Evolutionary conservation across 2,329 filamentous ascomycete species (phyloP).

Genomic region (Nemania sp.): DNA sequence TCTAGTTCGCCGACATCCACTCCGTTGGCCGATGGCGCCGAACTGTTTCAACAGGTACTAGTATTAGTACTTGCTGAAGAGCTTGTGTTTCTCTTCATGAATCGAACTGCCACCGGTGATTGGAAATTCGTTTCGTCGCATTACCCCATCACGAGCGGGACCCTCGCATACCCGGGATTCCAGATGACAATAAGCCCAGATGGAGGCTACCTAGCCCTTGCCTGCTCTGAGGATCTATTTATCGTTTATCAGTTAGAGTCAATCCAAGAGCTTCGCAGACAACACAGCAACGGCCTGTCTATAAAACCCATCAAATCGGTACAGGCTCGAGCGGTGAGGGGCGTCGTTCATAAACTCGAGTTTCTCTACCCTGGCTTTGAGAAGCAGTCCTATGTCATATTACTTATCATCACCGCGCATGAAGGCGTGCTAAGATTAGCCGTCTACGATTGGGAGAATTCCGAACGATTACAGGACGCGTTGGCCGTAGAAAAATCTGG

Average conservation of each 20-base stretch:
- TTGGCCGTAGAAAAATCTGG: slow-evolving; percentile 62
- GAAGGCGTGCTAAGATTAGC: slow-evolving; percentile 64
- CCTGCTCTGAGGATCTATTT: slow-evolving; percentile 76
- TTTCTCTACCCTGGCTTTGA: slow-evolving; percentile 80
- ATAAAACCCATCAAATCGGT: slow-evolving; percentile 69
- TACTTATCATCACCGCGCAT: slow-evolving; percentile 73
- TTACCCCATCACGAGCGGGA: slow-evolving; percentile 68
- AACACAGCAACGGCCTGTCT: slow-evolving; percentile 58
- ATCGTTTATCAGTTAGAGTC: slow-evolving; percentile 77
- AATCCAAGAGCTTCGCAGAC: slow-evolving; percentile 62
- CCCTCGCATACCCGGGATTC: slow-evolving; percentile 69
- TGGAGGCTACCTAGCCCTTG: slow-evolving; percentile 75
- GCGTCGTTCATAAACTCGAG: slow-evolving; percentile 85
- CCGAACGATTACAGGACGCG: slow-evolving; percentile 60
- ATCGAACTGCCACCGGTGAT: slow-evolving; percentile 56
- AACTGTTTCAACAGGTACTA: slow-evolving; percentile 79
- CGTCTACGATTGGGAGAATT: slow-evolving; percentile 71
- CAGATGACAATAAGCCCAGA: slow-evolving; percentile 82
- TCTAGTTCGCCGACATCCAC: slow-evolving; percentile 44
- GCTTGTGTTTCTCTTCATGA: slow-evolving; percentile 81
- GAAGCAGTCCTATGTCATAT: slow-evolving; percentile 78
- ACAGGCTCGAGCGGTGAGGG: slow-evolving; percentile 66
- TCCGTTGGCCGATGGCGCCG: slow-evolving; percentile 28
- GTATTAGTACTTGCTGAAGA: slow-evolving; percentile 81
- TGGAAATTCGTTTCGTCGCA: slow-evolving; percentile 72